Percentiles rank a stretch among this genome's conserved stretches.
Evolutionary conservation across 768 basidiomycete species (phyloP).

Genomic region (Cystobasidiopsis lactophilus): DNA sequence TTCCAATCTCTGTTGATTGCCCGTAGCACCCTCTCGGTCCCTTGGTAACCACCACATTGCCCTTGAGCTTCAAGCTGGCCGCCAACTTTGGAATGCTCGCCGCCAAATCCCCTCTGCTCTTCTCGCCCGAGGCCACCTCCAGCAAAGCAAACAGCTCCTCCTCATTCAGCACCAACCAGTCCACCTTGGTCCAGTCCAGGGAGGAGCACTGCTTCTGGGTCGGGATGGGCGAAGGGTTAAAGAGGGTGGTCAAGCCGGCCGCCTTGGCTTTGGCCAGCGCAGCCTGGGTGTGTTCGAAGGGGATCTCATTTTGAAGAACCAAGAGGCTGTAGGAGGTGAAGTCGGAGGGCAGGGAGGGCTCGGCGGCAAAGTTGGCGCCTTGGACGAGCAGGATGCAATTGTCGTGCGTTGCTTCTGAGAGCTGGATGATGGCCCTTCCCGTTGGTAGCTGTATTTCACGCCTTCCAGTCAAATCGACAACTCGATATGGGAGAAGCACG

Average conservation of each 20-base stretch:
- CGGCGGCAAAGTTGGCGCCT: slow-evolving; percentile 15
- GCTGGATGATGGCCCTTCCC: slow-evolving; percentile 29
- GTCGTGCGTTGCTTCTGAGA: slow-evolving; percentile 24
- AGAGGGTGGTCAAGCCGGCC: slow-evolving; percentile 21
- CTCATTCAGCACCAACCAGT: slow-evolving; percentile 28
- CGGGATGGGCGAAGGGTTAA: slow-evolving; percentile 30
- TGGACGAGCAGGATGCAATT: slow-evolving; percentile 25
- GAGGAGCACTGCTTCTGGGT: slow-evolving; percentile 17
- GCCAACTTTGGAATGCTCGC: background rate
- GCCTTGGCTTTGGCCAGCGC: slow-evolving; percentile 18
- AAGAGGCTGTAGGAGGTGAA: slow-evolving; percentile 22
- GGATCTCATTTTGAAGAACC: slow-evolving; percentile 30
- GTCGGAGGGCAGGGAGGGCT: slow-evolving; percentile 6
- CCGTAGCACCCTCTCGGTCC: slow-evolving; percentile 5
- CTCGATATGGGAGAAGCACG: background rate
- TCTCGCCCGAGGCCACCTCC: background rate
- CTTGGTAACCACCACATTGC: slow-evolving; percentile 7
- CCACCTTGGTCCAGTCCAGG: slow-evolving; percentile 24
- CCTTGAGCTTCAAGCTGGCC: background rate
- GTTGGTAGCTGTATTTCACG: slow-evolving; percentile 23
- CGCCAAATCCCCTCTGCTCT: background rate
- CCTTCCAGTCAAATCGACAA: background rate
- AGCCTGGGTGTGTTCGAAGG: slow-evolving; percentile 19
- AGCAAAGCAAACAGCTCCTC: slow-evolving; percentile 24
- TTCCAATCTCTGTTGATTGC: background rate